Evolutionary conservation across 108 stramenopile genomes (phyloP).

Genomic region (Conticribra guillardii): DNA sequence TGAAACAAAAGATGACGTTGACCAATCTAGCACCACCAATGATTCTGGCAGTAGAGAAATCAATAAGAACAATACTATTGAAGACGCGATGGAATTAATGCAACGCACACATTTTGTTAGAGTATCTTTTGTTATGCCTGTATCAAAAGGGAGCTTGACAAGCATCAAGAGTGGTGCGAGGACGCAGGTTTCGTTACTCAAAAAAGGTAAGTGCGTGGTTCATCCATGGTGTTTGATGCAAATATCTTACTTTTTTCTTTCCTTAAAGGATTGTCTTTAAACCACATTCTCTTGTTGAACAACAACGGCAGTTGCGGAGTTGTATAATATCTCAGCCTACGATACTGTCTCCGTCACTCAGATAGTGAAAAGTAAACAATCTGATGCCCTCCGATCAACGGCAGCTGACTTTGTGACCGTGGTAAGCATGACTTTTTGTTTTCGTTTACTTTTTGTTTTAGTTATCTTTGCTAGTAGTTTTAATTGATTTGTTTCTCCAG

Average conservation of each 20-base stretch:
- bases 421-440: no score
- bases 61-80: constrained; percentile 10
- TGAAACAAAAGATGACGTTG: constrained; percentile 7
- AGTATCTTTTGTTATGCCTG: constrained; percentile 72
- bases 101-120: constrained; percentile 68
- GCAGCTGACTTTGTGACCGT: constrained; percentile 85
- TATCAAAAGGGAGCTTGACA: constrained; percentile 75
- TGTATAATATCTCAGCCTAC: constrained; percentile 80
- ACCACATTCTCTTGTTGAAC: background rate
- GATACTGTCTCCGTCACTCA: constrained; percentile 87
- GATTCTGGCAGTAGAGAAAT: background rate
- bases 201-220: constrained; percentile 20
- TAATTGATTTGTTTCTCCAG: no score
- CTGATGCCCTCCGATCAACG: constrained; percentile 61
- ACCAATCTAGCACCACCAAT: background rate
- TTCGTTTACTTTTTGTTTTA: no score
- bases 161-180: constrained; percentile 77
- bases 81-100: constrained; percentile 49
- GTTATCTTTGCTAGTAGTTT: no score
- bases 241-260: background rate
- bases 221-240: background rate
- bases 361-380: constrained; percentile 54
- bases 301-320: constrained; percentile 62
- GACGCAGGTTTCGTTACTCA: constrained; percentile 81
- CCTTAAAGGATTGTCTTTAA: background rate